Evolutionary conservation across 176 grass and related monocot genomes (phyloP), one percentile per base, ranked within the genome.

Genomic region (Eragrostis curvula): DNA sequence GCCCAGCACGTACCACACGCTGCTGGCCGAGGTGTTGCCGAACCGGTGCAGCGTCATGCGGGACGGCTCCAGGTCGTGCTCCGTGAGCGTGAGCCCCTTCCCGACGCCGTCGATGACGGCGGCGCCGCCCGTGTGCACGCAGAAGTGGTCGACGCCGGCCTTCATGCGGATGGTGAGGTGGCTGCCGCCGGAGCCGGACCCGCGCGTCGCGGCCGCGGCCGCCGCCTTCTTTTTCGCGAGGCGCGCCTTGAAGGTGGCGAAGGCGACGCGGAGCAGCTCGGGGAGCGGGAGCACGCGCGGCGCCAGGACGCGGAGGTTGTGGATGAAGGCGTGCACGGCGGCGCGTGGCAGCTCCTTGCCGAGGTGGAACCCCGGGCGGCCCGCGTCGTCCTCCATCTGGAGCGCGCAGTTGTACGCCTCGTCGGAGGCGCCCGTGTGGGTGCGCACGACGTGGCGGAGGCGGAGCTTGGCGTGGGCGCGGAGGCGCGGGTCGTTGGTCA

Each of bases 11-110:
- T 94, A 97, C 95, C 92, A 97, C 23, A 97, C 82, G 79, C 95
- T 97, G 86, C 95, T 97, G 5, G 95, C 95, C 4, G 95, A 97
- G n/a, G 92, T 97, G 90, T 97, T 94, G 11, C 92, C 92, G 70
- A 92, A 97, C 23, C 95, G 87, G 90, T 97, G 92, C 36, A 97
- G 92, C 64, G 95, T 94, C 95, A 97, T 97, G 27, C 90, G 86
- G 0, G 88, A 82, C 2, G 95, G 95, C 85, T 97, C 95, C 15
- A 97, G 88, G 53, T 97, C 95, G 56, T 75, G 70, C 77, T 88
- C 88, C 23, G 72, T 83, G 0, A 97, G 88, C 24, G 85, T 83
- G n/a, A 94, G 82, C 11, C 83, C 88, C 63, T 89, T 90, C 3
- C 95, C 92, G 0, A 97, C 92, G 63, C 85, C 92, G 32, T 97